Percentiles rank a stretch among this genome's conserved stretches.
Conservation (phyloP, 805 yeast species). For the Kuraishia floccosa region DNA sequence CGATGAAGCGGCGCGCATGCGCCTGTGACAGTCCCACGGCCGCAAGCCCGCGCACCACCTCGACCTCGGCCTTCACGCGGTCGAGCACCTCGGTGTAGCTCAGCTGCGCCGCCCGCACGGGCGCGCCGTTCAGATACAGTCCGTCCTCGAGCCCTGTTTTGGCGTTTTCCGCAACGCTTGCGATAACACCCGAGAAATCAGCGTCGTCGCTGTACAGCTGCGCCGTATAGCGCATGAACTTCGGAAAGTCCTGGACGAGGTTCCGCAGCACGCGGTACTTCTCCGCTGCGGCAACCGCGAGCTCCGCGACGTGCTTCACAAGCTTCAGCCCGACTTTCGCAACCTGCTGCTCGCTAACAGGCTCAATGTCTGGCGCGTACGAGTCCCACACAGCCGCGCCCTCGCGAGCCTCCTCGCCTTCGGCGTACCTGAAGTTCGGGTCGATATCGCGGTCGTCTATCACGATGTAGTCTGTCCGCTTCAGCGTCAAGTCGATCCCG, state of each 20-base stretch:
- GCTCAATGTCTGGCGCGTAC: conserved; percentile 17
- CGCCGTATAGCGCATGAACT: conserved; percentile 28
- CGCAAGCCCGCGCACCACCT: conserved; percentile 12
- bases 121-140: conserved; percentile 61
- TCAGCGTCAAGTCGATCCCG: conserved; percentile 54
- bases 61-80: conserved; percentile 24
- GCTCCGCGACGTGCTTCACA: conserved; percentile 23
- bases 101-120: conserved; percentile 32
- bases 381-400: conserved; percentile 8
- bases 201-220: conserved; percentile 5
- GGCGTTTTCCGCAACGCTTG: conserved; percentile 8
- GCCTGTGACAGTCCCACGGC: conserved; percentile 20
- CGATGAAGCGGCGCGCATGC: conserved; percentile 23
- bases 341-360: conserved; percentile 20
- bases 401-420: neutral
- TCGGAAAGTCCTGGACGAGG: conserved; percentile 44
- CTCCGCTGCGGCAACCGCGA: conserved; percentile 9
- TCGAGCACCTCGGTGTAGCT: conserved; percentile 30
- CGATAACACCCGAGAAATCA: conserved; percentile 10
- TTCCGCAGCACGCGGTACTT: conserved; percentile 25
- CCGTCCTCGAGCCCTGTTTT: conserved; percentile 22
- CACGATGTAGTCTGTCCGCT: conserved; percentile 55
- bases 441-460: conserved; percentile 43
- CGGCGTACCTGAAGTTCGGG: neutral
- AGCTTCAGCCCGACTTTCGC: conserved; percentile 26